Percentiles rank a stretch among this genome's conserved stretches.
Conservation (phyloP, 768 basidiomycete species). For the Lentinula raphanica region DNA sequence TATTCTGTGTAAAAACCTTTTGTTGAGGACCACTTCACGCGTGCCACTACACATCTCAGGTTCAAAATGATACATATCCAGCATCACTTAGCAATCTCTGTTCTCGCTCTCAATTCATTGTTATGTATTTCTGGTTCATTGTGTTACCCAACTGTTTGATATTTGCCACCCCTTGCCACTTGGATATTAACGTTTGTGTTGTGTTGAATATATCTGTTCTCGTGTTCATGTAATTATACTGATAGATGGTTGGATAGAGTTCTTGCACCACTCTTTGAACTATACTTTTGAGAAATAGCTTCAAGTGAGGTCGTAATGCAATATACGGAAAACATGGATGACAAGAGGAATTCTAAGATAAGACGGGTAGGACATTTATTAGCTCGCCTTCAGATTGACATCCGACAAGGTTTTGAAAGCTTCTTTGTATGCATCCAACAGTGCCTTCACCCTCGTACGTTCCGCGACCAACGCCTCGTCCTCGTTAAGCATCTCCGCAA, state of each 20-base stretch:
- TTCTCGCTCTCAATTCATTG: too few relatives aligned
- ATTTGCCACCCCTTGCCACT: slow-evolving; percentile 9
- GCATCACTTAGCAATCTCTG: too few relatives aligned
- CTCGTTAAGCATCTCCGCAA: slow-evolving; percentile 86
- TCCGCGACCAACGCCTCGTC: slow-evolving; percentile 95
- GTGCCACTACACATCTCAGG: too few relatives aligned
- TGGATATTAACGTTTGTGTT: not conserved
- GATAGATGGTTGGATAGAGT: not conserved
- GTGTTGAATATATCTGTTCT: not conserved
- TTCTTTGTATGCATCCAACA: slow-evolving; percentile 94
- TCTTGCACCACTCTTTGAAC: too few relatives aligned
- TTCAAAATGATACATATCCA: too few relatives aligned
- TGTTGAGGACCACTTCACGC: too few relatives aligned
- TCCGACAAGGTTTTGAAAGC: slow-evolving; percentile 86
- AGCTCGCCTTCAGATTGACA: slow-evolving; percentile 67
- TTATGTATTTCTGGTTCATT: too few relatives aligned
- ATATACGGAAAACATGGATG: too few relatives aligned
- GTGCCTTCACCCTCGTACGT: slow-evolving; percentile 85
- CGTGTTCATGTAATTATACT: not conserved
- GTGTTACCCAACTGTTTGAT: slow-evolving; percentile 15
- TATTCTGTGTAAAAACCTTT: too few relatives aligned
- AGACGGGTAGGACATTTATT: not conserved
- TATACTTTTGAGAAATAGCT: too few relatives aligned
- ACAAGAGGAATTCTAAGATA: not conserved
- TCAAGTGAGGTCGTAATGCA: too few relatives aligned